Conservation (phyloP, 768 basidiomycete genomes). For the Boletus fagicola region DNA sequence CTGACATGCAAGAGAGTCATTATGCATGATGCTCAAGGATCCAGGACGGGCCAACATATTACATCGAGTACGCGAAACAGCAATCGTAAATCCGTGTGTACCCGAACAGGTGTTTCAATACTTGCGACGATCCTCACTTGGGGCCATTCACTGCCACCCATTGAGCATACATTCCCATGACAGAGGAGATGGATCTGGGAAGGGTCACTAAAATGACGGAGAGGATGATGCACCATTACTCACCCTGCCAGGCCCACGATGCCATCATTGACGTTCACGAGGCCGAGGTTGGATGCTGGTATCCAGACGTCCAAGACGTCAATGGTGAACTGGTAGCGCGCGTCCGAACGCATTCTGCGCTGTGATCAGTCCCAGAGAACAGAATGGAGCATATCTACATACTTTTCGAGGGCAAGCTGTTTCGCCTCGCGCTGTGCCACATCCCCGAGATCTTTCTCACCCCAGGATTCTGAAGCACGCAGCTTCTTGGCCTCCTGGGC, state of each 20-base stretch:
- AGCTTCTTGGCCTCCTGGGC: slow-evolving; percentile 58
- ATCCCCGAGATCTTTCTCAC: slow-evolving; percentile 67
- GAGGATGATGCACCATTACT: slow-evolving; percentile 26
- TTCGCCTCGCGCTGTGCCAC: slow-evolving; percentile 66
- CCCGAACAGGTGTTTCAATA: neutral
- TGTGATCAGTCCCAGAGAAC: slow-evolving; percentile 5
- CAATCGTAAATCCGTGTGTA: neutral
- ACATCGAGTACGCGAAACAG: slow-evolving; percentile 4
- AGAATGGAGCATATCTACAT: slow-evolving; percentile 22
- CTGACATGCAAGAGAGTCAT: neutral
- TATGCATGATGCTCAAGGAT: neutral
- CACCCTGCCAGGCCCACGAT: slow-evolving; percentile 83
- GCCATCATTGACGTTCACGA: slow-evolving; percentile 81
- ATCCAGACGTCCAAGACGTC: slow-evolving; percentile 89
- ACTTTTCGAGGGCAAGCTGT: slow-evolving; percentile 57
- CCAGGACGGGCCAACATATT: slow-evolving; percentile 1
- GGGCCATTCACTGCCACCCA: slow-evolving; percentile 53
- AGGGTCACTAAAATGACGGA: neutral
- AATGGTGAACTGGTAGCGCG: slow-evolving; percentile 77
- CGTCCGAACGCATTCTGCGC: slow-evolving; percentile 57
- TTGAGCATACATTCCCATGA: slow-evolving; percentile 66
- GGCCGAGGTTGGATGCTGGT: slow-evolving; percentile 78
- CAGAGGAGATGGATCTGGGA: slow-evolving; percentile 62
- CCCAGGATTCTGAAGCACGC: slow-evolving; percentile 41
- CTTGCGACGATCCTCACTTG: slow-evolving; percentile 32